phyloP scores from a whole-genome alignment of 2,329 filamentous ascomycete genomes.

The Trichophyton rubrum region DNA sequence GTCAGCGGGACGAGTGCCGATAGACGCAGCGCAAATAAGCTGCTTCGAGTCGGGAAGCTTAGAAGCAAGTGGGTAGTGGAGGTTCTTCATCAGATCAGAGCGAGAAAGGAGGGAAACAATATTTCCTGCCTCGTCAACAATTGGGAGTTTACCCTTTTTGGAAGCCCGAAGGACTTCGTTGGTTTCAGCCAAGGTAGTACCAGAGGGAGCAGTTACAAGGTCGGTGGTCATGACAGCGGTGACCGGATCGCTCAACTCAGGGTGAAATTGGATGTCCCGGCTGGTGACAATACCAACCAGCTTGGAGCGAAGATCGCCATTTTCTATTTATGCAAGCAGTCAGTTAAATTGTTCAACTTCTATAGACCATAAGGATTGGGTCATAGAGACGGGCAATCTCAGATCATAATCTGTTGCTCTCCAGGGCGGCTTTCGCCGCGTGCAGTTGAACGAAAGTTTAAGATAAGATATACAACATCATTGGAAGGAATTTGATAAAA shows the following conservation, averaged over 20 bases:
- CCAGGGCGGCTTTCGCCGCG: conserved; percentile 76
- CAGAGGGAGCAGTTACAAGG: conserved; percentile 72
- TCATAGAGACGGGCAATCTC: conserved; percentile 23
- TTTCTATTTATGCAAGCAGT: conserved; percentile 45
- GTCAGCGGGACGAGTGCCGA: conserved; percentile 89
- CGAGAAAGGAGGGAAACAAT: conserved; percentile 84
- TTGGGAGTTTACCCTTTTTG: conserved; percentile 97
- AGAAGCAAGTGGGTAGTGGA: conserved; percentile 89
- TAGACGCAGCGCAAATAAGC: conserved; percentile 85
- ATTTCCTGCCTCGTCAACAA: conserved; percentile 72
- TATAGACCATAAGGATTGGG: conserved; percentile 7
- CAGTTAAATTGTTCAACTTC: background rate
- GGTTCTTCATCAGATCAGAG: conserved; percentile 96
- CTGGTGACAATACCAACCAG: conserved; percentile 95
- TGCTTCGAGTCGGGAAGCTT: conserved; percentile 97
- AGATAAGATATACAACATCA: conserved; percentile 57
- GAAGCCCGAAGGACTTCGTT: conserved; percentile 88
- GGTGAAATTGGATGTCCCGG: conserved; percentile 95
- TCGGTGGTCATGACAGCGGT: conserved; percentile 92
- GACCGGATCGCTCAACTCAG: conserved; percentile 57
- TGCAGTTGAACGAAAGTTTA: conserved; percentile 99
- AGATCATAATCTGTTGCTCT: conserved; percentile 51
- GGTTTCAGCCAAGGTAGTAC: conserved; percentile 74
- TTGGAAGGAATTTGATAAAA: conserved; percentile 29
- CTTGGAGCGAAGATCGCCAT: conserved; percentile 85